phyloP scores from a whole-genome alignment of 768 basidiomycete genomes.

The Leccinum subtestaceum region DNA sequence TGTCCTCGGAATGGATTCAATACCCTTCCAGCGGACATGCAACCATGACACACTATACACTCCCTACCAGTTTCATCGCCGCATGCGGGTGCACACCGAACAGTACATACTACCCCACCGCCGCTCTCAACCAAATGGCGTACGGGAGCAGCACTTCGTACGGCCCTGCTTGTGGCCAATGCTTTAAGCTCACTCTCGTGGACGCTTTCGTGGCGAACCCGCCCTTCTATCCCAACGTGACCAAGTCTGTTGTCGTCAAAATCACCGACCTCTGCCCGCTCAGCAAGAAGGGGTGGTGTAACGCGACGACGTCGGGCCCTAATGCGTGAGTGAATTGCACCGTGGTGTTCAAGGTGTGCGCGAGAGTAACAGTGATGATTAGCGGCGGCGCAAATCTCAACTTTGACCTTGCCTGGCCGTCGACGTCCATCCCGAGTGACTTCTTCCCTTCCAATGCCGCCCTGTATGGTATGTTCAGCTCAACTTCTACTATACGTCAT shows the following conservation, averaged over 20 bases:
- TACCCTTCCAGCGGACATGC: conserved; percentile 63
- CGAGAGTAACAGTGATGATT: conserved; percentile 4
- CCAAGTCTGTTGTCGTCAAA: conserved; percentile 69
- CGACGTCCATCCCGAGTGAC: conserved; percentile 59
- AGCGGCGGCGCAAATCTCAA: conserved; percentile 73
- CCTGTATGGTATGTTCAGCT: conserved; percentile 51
- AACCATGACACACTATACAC: conserved; percentile 74
- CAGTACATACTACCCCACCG: conserved; percentile 71
- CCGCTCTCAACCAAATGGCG: conserved; percentile 76
- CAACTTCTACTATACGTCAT: not conserved
- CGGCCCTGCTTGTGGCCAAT: conserved; percentile 73
- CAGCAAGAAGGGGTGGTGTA: conserved; percentile 64
- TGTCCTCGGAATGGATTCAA: conserved; percentile 54
- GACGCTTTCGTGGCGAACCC: conserved; percentile 66
- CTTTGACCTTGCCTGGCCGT: conserved; percentile 82
- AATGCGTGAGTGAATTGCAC: conserved; percentile 53
- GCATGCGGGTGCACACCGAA: conserved; percentile 73
- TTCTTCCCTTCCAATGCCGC: conserved; percentile 75
- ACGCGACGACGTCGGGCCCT: conserved; percentile 54
- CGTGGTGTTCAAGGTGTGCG: not conserved
- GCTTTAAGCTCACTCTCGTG: conserved; percentile 74
- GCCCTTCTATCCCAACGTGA: conserved; percentile 61
- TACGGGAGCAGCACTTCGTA: conserved; percentile 72
- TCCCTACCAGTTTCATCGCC: conserved; percentile 49
- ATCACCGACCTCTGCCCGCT: conserved; percentile 78